Base-by-base conservation (phyloP, 169 alveolate species). In the Cryptosporidium ubiquitum region DNA sequence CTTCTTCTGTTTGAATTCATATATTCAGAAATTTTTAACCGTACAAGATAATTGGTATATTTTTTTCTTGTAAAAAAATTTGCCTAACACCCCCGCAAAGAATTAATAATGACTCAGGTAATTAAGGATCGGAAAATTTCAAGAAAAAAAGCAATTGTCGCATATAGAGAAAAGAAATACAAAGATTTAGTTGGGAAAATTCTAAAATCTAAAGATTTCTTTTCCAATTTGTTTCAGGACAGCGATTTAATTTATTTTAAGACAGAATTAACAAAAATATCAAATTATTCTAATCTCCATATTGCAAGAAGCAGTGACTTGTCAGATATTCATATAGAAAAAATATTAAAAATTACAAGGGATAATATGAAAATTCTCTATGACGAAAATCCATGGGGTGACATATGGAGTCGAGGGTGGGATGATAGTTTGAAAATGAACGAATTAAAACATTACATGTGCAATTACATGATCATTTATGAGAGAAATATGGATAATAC, bases 341-440 rank as follows among this genome's bases (percentile, higher is more conserved):
- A 61, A 23, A 60, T 79, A 40, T n/a, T 79, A 10, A 37, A 61
- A n/a, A 58, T 79, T 29, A 79, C 89, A 14, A 68, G 89, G n/a
- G 20, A 64, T 31, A 79, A 79, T 64, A 79, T 79, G 89, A 79
- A 79, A n/a, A 40, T 23, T 60, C 66, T 79, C 18, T 79, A 79
- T 79, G 89, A 79, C 26, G 49, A 58, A 29, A 79, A 58, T 42
- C 89, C 89, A 66, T 79, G 89, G 89, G 89, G 89, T 1, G 89
- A 79, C 12, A 42, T 61, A 61, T 79, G 89, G 89, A 61, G 39
- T 12, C 37, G 29, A 44, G 89, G 89, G 1, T 79, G 89, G 89
- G 39, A 58, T 33, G 89, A 79, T 31, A 52, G 40, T 12, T 42
- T 60, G 51, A 79, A 79, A 79, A 31, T 79, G 49, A 14, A 64